Evolutionary conservation across 2,329 filamentous ascomycete genomes (phyloP).

Genomic region (Dendryphion nanum): DNA sequence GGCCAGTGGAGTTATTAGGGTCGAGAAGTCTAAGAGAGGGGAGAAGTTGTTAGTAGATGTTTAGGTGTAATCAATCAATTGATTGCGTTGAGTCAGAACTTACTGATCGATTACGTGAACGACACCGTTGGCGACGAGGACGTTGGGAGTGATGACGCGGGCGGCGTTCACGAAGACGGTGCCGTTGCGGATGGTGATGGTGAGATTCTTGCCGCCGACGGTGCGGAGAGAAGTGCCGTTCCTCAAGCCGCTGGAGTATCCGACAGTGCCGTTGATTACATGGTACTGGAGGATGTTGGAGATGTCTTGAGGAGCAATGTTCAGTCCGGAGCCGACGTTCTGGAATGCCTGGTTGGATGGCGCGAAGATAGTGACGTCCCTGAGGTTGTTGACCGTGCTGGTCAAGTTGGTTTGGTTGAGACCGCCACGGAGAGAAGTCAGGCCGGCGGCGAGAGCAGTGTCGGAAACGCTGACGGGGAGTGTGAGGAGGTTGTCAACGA

Average conservation of each 20-base stretch:
- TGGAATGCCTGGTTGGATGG: slow-evolving; percentile 62
- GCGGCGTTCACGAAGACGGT: slow-evolving; percentile 47
- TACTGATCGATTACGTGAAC: slow-evolving; percentile 54
- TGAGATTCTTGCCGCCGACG: slow-evolving; percentile 38
- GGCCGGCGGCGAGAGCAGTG: slow-evolving; percentile 32
- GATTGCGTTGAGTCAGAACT: slow-evolving; percentile 3
- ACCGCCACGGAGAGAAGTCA: slow-evolving; percentile 45
- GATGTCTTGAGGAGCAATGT: slow-evolving; percentile 50
- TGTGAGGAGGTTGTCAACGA: slow-evolving; percentile 46
- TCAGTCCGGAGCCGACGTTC: slow-evolving; percentile 54
- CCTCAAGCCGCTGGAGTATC: slow-evolving; percentile 50
- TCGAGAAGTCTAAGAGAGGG: slow-evolving; percentile 57
- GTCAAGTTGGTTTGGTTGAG: slow-evolving; percentile 40
- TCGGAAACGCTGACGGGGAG: slow-evolving; percentile 34
- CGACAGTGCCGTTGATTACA: slow-evolving; percentile 55
- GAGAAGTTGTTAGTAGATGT: too few relatives aligned
- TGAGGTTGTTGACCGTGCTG: slow-evolving; percentile 40
- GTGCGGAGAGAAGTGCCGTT: slow-evolving; percentile 42
- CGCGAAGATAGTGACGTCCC: slow-evolving; percentile 63
- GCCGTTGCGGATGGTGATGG: slow-evolving; percentile 37
- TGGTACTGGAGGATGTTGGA: slow-evolving; percentile 62
- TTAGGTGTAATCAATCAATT: background rate
- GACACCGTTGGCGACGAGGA: slow-evolving; percentile 47
- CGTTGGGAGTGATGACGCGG: slow-evolving; percentile 40
- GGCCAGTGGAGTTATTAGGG: slow-evolving; percentile 47